Evolutionary conservation across 768 basidiomycete species (phyloP).

Genomic region (Cytidiella melzeri): DNA sequence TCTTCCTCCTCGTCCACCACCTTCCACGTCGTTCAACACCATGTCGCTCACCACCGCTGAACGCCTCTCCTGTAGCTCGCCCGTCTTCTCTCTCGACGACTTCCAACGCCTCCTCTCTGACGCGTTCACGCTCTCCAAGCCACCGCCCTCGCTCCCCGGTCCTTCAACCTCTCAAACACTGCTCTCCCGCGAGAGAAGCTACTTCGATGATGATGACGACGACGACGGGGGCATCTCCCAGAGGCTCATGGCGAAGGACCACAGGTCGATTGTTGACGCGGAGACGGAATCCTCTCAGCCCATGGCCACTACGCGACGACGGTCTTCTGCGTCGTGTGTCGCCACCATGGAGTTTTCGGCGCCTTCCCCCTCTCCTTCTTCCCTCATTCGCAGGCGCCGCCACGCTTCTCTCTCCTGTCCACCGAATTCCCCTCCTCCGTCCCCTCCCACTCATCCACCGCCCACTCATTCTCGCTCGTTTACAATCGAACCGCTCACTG

Average conservation of each 20-base stretch:
- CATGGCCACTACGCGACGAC: neutral
- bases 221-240: too few relatives aligned
- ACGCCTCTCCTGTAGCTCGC: too few relatives aligned
- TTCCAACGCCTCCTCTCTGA: slow-evolving; percentile 23
- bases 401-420: neutral
- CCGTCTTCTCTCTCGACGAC: slow-evolving; percentile 20
- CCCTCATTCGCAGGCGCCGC: neutral
- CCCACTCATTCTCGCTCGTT: neutral
- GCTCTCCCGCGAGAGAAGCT: too few relatives aligned
- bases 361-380: neutral
- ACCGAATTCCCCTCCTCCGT: neutral
- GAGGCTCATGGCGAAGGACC: too few relatives aligned
- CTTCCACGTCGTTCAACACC: too few relatives aligned
- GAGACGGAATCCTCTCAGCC: too few relatives aligned
- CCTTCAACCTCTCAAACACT: too few relatives aligned
- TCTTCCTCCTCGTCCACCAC: too few relatives aligned
- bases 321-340: neutral
- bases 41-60: too few relatives aligned
- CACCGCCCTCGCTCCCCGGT: slow-evolving; percentile 6
- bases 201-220: too few relatives aligned
- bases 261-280: too few relatives aligned
- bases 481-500: too few relatives aligned
- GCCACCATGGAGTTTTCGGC: neutral
- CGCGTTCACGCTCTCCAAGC: slow-evolving; percentile 18
- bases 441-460: neutral